Base-by-base conservation (phyloP, 768 basidiomycete genomes). In the Pilatotrama ljubarskyi region DNA sequence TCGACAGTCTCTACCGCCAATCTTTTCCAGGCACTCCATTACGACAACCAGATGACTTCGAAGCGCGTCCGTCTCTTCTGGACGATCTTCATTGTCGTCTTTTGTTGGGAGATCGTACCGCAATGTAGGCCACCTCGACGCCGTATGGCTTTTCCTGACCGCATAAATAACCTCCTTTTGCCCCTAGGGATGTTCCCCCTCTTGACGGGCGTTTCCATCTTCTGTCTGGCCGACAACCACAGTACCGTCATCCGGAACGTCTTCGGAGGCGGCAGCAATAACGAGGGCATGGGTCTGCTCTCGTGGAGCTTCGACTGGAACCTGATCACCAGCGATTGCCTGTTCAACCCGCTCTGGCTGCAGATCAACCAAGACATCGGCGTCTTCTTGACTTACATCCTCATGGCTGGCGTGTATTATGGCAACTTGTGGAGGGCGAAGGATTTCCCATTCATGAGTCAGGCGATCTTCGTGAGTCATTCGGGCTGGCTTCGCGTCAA, bases 301-400 rank as follows among this genome's bases (percentile, higher is more conserved):
- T 78, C 85, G 1, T 68, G 86, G 40, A 84, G 77, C 62, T 72
- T 87, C 14, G 86, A 88, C 65, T 87, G 86, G 85, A 82, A 84
- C 64, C 78, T 82, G 59, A 78, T 84, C 59, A 80, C 77, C 35
- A 74, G 77, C 51, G 76, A 76, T 24, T 80, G 79, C 41, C 68
- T 78, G 26, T 72, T 65, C 68, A 62, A 51, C 51, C 71, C 71
- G 18, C 53, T 72, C 51, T 70, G 68, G 69, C 63, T 70, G 44
- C 55, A 59, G 44, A 62, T 68, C 58, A 66, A 66, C 63, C 59
- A 69, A 51, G 63, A 62, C 18, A 64, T 51, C 37, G 61, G 68
- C 17, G 68, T 76, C 43, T 74, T 68, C 67, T 64, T 73, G 58
- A 64, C 73, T 20, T 70, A 70, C 58, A 69, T 69, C 56, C 66